Conservation (phyloP, 2,329 filamentous ascomycete species). For the Fusarium sp. region DNA sequence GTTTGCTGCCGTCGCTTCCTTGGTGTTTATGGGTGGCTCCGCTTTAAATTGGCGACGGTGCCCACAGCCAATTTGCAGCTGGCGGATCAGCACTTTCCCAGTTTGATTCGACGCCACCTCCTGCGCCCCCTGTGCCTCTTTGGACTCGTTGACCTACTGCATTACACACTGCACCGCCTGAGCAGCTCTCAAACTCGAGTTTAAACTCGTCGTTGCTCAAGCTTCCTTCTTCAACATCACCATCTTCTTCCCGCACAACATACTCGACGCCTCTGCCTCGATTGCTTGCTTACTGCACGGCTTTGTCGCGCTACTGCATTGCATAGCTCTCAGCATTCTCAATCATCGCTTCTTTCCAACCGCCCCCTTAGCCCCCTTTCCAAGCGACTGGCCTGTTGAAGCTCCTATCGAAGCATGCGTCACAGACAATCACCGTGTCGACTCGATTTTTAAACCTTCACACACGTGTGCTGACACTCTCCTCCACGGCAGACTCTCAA, state of each 20-base stretch:
- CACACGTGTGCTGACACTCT: constrained; percentile 24
- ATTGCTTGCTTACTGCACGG: constrained; percentile 27
- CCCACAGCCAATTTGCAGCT: constrained; percentile 43
- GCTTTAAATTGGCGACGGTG: constrained; percentile 25
- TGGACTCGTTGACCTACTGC: no score
- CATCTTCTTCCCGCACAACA: constrained; percentile 24
- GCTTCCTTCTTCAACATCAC: constrained; percentile 27
- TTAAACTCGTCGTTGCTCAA: constrained; percentile 31
- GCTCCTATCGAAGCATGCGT: constrained; percentile 30
- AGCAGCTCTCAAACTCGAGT: constrained; percentile 23
- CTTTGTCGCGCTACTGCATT: constrained; percentile 15
- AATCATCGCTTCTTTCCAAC: background rate
- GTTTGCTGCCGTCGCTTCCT: background rate
- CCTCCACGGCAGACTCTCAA: constrained; percentile 15
- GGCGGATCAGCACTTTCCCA: constrained; percentile 43
- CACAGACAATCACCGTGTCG: constrained; percentile 15
- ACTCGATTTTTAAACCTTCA: constrained; percentile 19
- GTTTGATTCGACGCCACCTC: constrained; percentile 44
- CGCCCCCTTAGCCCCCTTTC: constrained; percentile 6
- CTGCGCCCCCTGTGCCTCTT: constrained; percentile 40
- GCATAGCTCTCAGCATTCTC: constrained; percentile 12
- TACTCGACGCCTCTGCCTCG: constrained; percentile 15
- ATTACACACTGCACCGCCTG: constrained; percentile 1
- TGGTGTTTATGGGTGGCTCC: constrained; percentile 35
- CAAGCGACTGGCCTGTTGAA: constrained; percentile 3